A percentile compares a stretch with the other conserved stretches of the same genome.
Evolutionary conservation across 1,284 basidiomycete species (phyloP).

Genomic region (Cryptococcus wingfieldii): DNA sequence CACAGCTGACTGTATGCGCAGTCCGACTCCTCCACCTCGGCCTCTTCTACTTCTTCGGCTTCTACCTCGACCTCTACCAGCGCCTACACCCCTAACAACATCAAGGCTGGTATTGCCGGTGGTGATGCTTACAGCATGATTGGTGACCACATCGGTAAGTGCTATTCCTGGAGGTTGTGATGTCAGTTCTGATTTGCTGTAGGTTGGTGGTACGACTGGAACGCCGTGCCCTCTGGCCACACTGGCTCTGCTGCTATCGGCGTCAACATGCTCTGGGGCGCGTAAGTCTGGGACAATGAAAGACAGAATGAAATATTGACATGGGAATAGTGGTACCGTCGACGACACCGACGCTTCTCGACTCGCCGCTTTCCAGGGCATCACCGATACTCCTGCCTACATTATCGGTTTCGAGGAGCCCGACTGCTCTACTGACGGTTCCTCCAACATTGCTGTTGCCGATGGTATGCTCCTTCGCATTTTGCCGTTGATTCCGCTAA

Average conservation of each 20-base stretch:
- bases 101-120: constrained; percentile 45
- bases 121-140: constrained; percentile 27
- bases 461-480: constrained; percentile 15
- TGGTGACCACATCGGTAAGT: constrained; percentile 36
- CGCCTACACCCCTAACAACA: constrained; percentile 33
- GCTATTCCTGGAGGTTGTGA: background rate
- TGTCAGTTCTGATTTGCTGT: background rate
- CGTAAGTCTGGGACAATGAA: background rate
- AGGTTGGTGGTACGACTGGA: constrained; percentile 21
- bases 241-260: constrained; percentile 19
- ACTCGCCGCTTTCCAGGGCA: constrained; percentile 33
- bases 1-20: background rate
- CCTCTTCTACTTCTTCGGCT: constrained; percentile 7
- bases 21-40: constrained; percentile 1
- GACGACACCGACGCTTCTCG: constrained; percentile 36
- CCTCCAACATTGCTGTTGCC: constrained; percentile 27
- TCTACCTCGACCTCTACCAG: constrained; percentile 11
- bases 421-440: constrained; percentile 38
- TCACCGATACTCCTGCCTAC: constrained; percentile 36
- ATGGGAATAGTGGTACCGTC: constrained; percentile 14
- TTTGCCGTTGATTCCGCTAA: background rate
- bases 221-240: constrained; percentile 20
- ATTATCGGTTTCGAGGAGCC: constrained; percentile 49
- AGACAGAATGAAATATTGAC: no score
- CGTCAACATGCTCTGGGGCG: constrained; percentile 48